phyloP scores from a whole-genome alignment of 805 yeast species.

The Starmera dryadoides region DNA sequence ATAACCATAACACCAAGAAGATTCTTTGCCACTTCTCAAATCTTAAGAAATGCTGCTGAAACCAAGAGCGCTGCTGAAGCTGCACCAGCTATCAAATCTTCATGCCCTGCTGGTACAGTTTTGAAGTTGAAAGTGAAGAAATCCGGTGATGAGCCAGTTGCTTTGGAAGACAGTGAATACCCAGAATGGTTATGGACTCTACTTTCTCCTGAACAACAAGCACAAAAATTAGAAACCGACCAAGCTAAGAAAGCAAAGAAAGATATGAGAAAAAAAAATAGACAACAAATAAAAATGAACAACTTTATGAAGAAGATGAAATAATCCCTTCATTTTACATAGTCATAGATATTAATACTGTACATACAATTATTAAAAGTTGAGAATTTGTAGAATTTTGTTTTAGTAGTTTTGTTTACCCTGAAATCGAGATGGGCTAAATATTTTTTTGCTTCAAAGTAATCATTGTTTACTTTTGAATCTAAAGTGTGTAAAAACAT shows the following conservation, averaged over 20 bases:
- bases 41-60: constrained; percentile 8
- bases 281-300: constrained; percentile 63
- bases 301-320: constrained; percentile 59
- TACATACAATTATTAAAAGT: background rate
- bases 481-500: too few relatives aligned
- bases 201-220: constrained; percentile 59
- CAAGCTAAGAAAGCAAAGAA: constrained; percentile 66
- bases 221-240: constrained; percentile 45
- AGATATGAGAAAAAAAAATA: constrained; percentile 60
- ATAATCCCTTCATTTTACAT: background rate
- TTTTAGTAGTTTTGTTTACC: background rate
- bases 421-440: background rate
- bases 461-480: too few relatives aligned
- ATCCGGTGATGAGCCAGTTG: constrained; percentile 81
- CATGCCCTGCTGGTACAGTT: constrained; percentile 66
- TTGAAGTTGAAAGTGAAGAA: constrained; percentile 69
- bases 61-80: background rate
- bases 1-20: constrained; percentile 2
- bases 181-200: constrained; percentile 94
- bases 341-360: constrained; percentile 1
- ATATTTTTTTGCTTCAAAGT: background rate
- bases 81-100: constrained; percentile 25
- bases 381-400: background rate
- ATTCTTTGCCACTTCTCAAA: constrained; percentile 7
- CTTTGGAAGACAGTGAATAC: constrained; percentile 79